Evolutionary conservation across 306 rosid species (phyloP).

Genomic region (Cercis canadensis): DNA sequence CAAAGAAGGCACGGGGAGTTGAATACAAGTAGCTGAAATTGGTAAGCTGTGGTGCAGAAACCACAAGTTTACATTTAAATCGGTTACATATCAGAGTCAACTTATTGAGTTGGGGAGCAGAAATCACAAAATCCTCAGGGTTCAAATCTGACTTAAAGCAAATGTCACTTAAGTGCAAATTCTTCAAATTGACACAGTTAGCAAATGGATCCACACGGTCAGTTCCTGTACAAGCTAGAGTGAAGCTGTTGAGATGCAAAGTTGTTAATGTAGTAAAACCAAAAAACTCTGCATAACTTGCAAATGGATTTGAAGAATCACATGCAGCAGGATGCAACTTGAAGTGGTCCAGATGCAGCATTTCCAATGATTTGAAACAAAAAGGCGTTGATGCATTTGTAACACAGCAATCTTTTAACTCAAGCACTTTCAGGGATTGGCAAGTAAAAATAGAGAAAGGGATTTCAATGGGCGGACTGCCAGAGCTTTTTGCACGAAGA

Average conservation of each 20-base stretch:
- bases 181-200: slow-evolving; percentile 50
- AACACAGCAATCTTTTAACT: slow-evolving; percentile 53
- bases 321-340: slow-evolving; percentile 35
- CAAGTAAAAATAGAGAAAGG: slow-evolving; percentile 47
- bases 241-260: slow-evolving; percentile 49
- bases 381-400: slow-evolving; percentile 35
- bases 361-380: slow-evolving; percentile 39
- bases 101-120: slow-evolving; percentile 51
- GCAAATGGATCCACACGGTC: slow-evolving; percentile 44
- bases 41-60: slow-evolving; percentile 52
- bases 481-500: slow-evolving; percentile 47
- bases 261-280: slow-evolving; percentile 54
- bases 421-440: slow-evolving; percentile 50
- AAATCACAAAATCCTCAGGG: slow-evolving; percentile 53
- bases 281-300: slow-evolving; percentile 39
- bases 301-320: slow-evolving; percentile 42
- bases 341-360: slow-evolving; percentile 46
- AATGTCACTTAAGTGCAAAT: slow-evolving; percentile 47
- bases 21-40: slow-evolving; percentile 51
- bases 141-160: slow-evolving; percentile 44
- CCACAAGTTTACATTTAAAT: slow-evolving; percentile 48
- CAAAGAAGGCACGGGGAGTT: slow-evolving; percentile 42
- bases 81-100: slow-evolving; percentile 46
- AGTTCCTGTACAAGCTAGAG: slow-evolving; percentile 39
- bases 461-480: slow-evolving; percentile 56